A percentile compares a stretch with the other conserved stretches of the same genome.
Conservation (phyloP, 306 rosid genomes). For the Abrus pulchellus region DNA sequence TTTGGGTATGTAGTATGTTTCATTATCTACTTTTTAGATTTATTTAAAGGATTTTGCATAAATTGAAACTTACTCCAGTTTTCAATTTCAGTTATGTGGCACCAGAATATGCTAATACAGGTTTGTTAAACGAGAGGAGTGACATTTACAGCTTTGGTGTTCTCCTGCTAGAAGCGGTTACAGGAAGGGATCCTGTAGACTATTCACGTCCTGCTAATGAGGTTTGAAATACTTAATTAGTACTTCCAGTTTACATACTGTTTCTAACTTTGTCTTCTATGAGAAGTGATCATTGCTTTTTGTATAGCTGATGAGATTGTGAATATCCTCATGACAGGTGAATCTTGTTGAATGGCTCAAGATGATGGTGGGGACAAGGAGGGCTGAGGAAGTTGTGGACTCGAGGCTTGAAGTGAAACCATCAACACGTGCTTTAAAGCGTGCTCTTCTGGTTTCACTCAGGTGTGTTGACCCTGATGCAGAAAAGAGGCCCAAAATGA, state of each 20-base stretch:
- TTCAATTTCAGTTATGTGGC: conserved; percentile 85
- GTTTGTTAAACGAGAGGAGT: conserved; percentile 94
- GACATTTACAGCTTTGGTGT: conserved; percentile 98
- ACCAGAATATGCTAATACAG: conserved; percentile 94
- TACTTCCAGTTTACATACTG: conserved; percentile 21
- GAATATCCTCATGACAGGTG: conserved; percentile 65
- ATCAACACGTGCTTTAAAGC: conserved; percentile 81
- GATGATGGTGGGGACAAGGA: conserved; percentile 93
- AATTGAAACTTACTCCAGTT: conserved; percentile 45
- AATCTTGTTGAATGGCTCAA: conserved; percentile 98
- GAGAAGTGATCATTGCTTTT: conserved; percentile 8
- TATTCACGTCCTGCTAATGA: conserved; percentile 83
- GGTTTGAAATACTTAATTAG: conserved; percentile 53
- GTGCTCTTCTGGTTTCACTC: conserved; percentile 83
- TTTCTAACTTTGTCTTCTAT: not conserved
- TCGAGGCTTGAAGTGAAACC: conserved; percentile 81
- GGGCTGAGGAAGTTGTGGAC: conserved; percentile 93
- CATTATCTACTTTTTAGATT: not conserved
- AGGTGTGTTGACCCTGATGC: conserved; percentile 94
- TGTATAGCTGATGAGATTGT: conserved; percentile 38
- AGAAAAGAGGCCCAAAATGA: conserved; percentile 91
- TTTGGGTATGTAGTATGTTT: conserved; percentile 71
- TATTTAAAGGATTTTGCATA: not conserved
- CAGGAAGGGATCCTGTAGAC: conserved; percentile 98
- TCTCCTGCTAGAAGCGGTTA: conserved; percentile 84